A percentile compares a stretch with the other conserved stretches of the same genome.
Conservation (phyloP, 257 asterid species). For the Osmanthus fragrans region DNA sequence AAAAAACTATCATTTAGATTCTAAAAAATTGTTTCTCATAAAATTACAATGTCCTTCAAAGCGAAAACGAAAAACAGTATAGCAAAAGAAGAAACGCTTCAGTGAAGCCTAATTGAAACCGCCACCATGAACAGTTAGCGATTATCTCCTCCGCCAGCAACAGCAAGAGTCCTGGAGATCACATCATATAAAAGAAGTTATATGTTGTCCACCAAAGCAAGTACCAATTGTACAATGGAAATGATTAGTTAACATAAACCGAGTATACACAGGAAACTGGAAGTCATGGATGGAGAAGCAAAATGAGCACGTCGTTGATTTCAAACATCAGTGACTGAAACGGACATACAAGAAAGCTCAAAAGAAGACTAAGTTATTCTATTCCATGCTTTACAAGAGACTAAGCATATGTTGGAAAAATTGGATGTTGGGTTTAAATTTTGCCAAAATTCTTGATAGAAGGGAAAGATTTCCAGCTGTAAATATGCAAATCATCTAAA, state of each 20-base stretch:
- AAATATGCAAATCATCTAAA: no score
- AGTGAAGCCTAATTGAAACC: slow-evolving; percentile 19
- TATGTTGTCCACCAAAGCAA: background rate
- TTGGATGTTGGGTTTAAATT: no score
- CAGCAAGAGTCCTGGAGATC: slow-evolving; percentile 49
- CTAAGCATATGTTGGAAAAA: no score
- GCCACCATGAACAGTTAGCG: slow-evolving; percentile 33
- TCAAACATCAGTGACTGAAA: no score
- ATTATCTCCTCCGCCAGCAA: slow-evolving; percentile 43
- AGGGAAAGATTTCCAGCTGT: no score
- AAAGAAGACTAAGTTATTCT: no score
- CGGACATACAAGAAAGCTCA: no score
- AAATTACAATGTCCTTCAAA: slow-evolving; percentile 16
- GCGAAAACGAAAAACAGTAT: slow-evolving; percentile 6
- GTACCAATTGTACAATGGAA: background rate
- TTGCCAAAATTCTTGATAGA: no score
- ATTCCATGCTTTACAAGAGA: no score
- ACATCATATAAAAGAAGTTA: slow-evolving; percentile 21
- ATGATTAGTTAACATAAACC: background rate
- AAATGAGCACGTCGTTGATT: background rate
- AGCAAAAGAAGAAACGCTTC: slow-evolving; percentile 14
- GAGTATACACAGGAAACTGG: background rate
- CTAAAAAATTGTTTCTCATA: slow-evolving; percentile 2
- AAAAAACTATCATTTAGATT: slow-evolving; percentile 2
- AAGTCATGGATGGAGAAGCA: background rate